A percentile compares a stretch with the other conserved stretches of the same genome.
Conservation (phyloP, 2,329 filamentous ascomycete species). For the Ophiostoma angusticollis region DNA sequence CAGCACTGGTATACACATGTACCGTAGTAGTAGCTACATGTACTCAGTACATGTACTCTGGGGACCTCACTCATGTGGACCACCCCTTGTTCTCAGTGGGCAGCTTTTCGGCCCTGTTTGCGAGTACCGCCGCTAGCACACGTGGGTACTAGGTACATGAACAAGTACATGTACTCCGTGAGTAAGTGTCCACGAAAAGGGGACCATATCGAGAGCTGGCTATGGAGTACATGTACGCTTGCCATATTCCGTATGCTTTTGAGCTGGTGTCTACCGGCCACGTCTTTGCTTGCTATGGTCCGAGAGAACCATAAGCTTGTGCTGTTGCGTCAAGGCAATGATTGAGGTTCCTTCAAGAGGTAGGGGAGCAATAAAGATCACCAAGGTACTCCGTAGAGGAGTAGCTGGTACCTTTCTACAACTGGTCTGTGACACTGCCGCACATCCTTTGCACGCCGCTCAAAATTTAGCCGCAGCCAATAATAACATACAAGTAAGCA, state of each 20-base stretch:
- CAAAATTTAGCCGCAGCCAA: slow-evolving; percentile 24
- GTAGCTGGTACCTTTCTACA: too few species aligned
- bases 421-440: neutral
- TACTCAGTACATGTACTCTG: neutral
- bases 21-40: neutral
- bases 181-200: too few species aligned
- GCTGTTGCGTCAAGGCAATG: too few species aligned
- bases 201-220: too few species aligned
- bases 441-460: slow-evolving; percentile 14
- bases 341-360: too few species aligned
- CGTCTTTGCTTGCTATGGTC: too few species aligned
- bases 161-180: too few species aligned
- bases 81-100: slow-evolving; percentile 3
- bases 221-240: neutral
- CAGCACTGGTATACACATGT: neutral
- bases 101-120: slow-evolving; percentile 14
- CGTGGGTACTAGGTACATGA: neutral
- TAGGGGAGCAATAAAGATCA: neutral
- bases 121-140: slow-evolving; percentile 10
- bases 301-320: too few species aligned
- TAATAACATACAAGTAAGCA: slow-evolving; percentile 5
- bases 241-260: too few species aligned
- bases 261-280: too few species aligned
- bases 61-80: neutral
- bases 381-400: neutral